Evolutionary conservation across 1,284 basidiomycete genomes (phyloP), one percentile per base, ranked within the genome.

Genomic region (Cutaneotrichosporon sp.): DNA sequence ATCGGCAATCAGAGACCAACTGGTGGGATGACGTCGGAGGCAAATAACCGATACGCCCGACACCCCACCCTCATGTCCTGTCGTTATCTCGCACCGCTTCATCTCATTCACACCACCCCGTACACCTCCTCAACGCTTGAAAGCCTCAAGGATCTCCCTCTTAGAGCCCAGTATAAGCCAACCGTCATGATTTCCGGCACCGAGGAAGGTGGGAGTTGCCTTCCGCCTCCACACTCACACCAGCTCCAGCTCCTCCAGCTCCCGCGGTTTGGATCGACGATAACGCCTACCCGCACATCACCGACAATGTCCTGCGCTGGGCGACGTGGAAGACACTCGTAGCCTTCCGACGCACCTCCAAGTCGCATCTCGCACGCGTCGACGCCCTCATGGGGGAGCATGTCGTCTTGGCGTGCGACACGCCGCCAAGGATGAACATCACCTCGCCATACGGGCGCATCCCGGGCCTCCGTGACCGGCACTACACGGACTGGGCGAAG

Each of bases 281-380:
- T 33, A n/a, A 27, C 25, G 50, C 52, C 22, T 61, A 51, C 38
- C 45, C 45, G 3, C 58, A 60, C 53, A 47, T 60, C 36, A 6
- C 13, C 10, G 50, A 52, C 50, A 34, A 33, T 24, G 13, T 52
- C 20, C 50, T 52, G 7, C 14, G n/a, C 20, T 18, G 54, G 18
- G 33, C 33, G 1, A 36, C 58, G 14, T 55, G 49, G 20, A 14
- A 50, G 27, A 20, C 33, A 7, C 50, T 52, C 1, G 36, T 31
- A 8, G 50, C 33, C 31, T n/a, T 16, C 27, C 50, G n/a, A 8
- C 14, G 33, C 34, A 31, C 33, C n/a, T 50, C 45, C 16, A 22
- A 14, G 38, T 43, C 29, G 20, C 45, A 6, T 25, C 51, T 45
- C 20, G 51, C 52, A 2, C 50, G 45, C 13, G 56, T 50, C 25